Percentiles rank a stretch among this genome's conserved stretches.
Conservation (phyloP, 108 stramenopile species). For the Bacterosira constricta region DNA sequence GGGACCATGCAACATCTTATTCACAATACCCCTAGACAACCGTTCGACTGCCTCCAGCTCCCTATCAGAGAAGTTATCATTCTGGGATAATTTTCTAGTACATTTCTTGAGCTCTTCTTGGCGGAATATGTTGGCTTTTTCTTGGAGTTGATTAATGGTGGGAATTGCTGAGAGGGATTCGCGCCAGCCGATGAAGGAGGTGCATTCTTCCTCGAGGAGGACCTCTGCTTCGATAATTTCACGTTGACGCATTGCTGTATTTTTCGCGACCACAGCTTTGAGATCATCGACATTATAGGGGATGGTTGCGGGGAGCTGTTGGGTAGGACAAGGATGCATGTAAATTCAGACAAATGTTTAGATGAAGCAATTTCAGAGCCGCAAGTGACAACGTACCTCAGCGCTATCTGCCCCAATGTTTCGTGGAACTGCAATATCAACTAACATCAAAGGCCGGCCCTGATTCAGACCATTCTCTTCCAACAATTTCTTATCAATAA, state of each 20-base stretch:
- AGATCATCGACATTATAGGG: slow-evolving; percentile 98
- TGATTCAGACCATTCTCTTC: slow-evolving; percentile 79
- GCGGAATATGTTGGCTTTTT: slow-evolving; percentile 92
- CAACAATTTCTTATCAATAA: slow-evolving; percentile 80
- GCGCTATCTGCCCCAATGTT: slow-evolving; percentile 92
- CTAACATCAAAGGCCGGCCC: slow-evolving; percentile 90
- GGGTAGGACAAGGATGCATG: background rate
- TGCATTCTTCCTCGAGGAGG: slow-evolving; percentile 88
- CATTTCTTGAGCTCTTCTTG: slow-evolving; percentile 92
- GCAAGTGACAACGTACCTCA: slow-evolving; percentile 43
- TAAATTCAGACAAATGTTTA: slow-evolving; percentile 1
- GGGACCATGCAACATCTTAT: slow-evolving; percentile 97
- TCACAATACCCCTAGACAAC: slow-evolving; percentile 95
- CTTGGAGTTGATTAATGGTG: slow-evolving; percentile 94
- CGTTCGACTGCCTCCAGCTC: slow-evolving; percentile 96
- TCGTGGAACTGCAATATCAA: slow-evolving; percentile 98
- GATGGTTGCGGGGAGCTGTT: slow-evolving; percentile 74
- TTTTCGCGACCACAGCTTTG: slow-evolving; percentile 97
- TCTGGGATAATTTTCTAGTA: slow-evolving; percentile 82
- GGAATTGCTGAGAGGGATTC: slow-evolving; percentile 95
- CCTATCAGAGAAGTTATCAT: slow-evolving; percentile 84
- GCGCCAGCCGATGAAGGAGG: slow-evolving; percentile 89
- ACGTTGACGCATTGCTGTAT: slow-evolving; percentile 95
- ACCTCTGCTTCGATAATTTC: slow-evolving; percentile 98
- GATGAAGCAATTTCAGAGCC: background rate